These are phyloP conservation scores for Phytophthora melonis DNA, from an alignment of 352 stramenopile genomes.

Conservation along the genomic window DNA sequence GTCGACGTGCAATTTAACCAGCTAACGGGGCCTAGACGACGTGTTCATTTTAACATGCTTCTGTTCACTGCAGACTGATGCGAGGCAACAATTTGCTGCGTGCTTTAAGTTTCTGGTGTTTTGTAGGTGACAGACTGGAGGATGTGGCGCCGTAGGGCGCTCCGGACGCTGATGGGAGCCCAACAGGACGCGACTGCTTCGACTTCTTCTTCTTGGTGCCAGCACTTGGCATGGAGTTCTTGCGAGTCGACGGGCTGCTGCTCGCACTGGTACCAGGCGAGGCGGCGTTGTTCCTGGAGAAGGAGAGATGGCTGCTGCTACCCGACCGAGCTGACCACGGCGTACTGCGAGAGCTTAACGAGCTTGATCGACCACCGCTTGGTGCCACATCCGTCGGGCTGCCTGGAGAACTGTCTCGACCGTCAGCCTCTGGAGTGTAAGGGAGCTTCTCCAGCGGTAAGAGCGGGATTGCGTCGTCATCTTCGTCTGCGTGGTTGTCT, in stretches of 20 bases:
- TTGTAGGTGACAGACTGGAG: slow-evolving; percentile 28
- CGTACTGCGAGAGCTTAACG: slow-evolving; percentile 21
- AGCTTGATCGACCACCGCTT: slow-evolving; percentile 20
- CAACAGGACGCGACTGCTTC: slow-evolving; percentile 29
- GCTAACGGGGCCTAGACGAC: slow-evolving; percentile 1
- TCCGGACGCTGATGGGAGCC: slow-evolving; percentile 24
- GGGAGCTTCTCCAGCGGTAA: slow-evolving; percentile 65
- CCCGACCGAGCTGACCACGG: slow-evolving; percentile 27
- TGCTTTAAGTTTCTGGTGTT: slow-evolving; percentile 37
- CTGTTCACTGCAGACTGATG: slow-evolving; percentile 34
- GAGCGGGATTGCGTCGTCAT: slow-evolving; percentile 64
- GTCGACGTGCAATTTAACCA: background rate
- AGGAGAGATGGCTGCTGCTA: slow-evolving; percentile 17
- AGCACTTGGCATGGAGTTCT: slow-evolving; percentile 18
- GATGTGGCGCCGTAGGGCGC: slow-evolving; percentile 7
- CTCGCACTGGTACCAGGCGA: slow-evolving; percentile 22
- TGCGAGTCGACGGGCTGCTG: slow-evolving; percentile 27
- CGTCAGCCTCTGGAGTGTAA: slow-evolving; percentile 36
- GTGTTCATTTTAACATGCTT: slow-evolving; percentile 3
- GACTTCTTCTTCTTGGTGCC: slow-evolving; percentile 37
- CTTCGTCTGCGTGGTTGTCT: slow-evolving; percentile 58
- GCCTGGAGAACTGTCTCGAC: slow-evolving; percentile 21
- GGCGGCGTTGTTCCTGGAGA: slow-evolving; percentile 35
- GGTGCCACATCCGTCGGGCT: slow-evolving; percentile 17
- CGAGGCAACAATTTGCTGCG: slow-evolving; percentile 35